phyloP scores from a whole-genome alignment of 805 yeast species.

The Barnettozyma salicaria region DNA sequence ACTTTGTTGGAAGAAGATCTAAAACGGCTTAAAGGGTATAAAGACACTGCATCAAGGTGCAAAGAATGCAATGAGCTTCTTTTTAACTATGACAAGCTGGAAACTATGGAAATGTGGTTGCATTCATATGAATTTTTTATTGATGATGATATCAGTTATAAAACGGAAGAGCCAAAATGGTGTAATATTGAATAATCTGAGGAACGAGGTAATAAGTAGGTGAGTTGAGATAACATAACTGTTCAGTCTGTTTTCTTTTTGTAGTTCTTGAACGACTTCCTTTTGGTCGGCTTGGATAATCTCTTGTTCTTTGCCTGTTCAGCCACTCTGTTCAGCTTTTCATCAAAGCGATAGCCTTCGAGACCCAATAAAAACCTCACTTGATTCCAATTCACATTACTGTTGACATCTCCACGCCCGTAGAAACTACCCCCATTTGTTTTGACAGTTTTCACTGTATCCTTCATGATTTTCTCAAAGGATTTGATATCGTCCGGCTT shows the following conservation, averaged over 20 bases:
- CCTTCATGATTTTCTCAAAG: slow-evolving; percentile 7
- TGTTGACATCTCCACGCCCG: slow-evolving; percentile 4
- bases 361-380: slow-evolving; percentile 7
- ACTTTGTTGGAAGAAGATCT: slow-evolving; percentile 12
- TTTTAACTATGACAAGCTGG: slow-evolving; percentile 13
- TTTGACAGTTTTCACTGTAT: slow-evolving; percentile 7
- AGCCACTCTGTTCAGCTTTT: slow-evolving; percentile 4
- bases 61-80: slow-evolving; percentile 17
- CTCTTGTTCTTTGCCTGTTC: neutral
- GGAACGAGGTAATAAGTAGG: too few species aligned
- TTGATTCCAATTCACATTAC: slow-evolving; percentile 16
- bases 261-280: neutral
- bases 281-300: neutral
- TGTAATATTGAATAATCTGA: slow-evolving; percentile 12
- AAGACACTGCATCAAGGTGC: slow-evolving; percentile 33
- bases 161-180: slow-evolving; percentile 22
- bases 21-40: slow-evolving; percentile 9
- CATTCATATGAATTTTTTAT: slow-evolving; percentile 22
- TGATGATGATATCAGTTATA: slow-evolving; percentile 13
- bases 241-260: neutral
- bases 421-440: neutral
- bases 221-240: too few species aligned
- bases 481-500: slow-evolving; percentile 3
- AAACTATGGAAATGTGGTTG: slow-evolving; percentile 20
- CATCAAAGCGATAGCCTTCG: slow-evolving; percentile 10